Evolutionary conservation across 371 early-diverging fungal species (phyloP), one percentile per base, ranked within the genome.

Genomic region (Smittium mucronatum): DNA sequence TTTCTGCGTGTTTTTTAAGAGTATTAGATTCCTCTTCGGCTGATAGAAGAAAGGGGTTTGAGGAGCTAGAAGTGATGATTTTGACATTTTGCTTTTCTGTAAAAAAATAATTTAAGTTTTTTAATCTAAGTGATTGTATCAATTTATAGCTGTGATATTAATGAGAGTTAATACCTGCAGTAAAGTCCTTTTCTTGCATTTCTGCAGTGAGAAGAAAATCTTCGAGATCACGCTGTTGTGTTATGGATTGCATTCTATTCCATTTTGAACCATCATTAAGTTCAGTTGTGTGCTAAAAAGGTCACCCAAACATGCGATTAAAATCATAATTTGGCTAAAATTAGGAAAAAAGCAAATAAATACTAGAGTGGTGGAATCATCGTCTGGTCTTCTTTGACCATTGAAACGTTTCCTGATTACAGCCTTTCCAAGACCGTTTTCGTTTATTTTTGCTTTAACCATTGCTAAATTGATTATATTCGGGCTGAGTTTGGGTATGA

Each of bases 221-320:
- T 61, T 97, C 96, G 8, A 98, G 82, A 83, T 98, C 96, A 61
- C 93, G 89, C 76, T 98, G 94, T 75, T 95, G 91, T 26, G 97
- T 97, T 71, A 98, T 89, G 70, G 95, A 95, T 78, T 92, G 92
- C 83, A 95, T 87, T 70, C 88, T 88, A 31, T 86, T 85, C 92
- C 93, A 92, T 58, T 85, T 85, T 2, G 90, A 86, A 26, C 87
- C 87, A 76, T 93, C 93, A 64, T 92, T 86, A 0, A 86, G 74
- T 31, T 94, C 94, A 2, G 93, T 90, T 2, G 93, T 93, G 80
- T 96, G 95, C 90, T 70, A 70, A 28, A 59, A 59, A 26, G 28
- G 2, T 21, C 2, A 59, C 2, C 26, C 26, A 59, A 59, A 59
- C 5, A 59, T n/a, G 59, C 26, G n/a, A n/a, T 59, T 16, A 28